Evolutionary conservation across 2,329 filamentous ascomycete species (phyloP), one percentile per base, ranked within the genome.

Genomic region (Chrysosphaeria jannelii): DNA sequence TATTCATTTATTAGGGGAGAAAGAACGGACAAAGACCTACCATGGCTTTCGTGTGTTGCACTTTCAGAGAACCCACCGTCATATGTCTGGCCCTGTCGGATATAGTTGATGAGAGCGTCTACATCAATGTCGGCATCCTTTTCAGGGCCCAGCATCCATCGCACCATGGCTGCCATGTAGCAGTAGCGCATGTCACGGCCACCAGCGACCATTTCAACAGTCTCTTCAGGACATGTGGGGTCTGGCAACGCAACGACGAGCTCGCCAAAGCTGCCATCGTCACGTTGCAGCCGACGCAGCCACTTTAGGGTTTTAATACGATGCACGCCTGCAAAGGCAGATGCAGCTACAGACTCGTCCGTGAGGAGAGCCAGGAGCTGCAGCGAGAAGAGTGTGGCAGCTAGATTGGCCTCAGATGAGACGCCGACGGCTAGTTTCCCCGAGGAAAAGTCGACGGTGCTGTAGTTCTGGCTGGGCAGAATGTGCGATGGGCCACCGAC

Each of bases 231-330:
- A 1, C 10, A 16, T 3, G 7, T 15, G 3, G n/a, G 13, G 5
- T 23, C 21, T 2, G 35, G 33, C 8, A 41, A 12, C 5, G 60
- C 57, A 4, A 54, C 57, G 3, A 81, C 39, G 1, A 74, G 58
- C 43, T 97, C 79, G 0, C 79, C 85, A 40, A 97, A 93, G 35
- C 78, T 88, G 2, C 85, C 85, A 39, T 93, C 74, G 0, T 48
- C 43, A 13, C 78, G 58, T 48, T 97, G 85, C 41, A 93, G 44
- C 24, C 42, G 54, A 26, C 48, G 53, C 31, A 97, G 44, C 78
- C 81, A 91, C 19, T 43, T 37, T 32, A 93, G 41, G 29, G 71
- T 69, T 28, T 59, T 57, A 19, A 36, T 47, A 27, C 74, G 56
- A 29, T 67, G 54, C 6, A 97, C 66, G 2, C 63, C 55, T 4